Evolutionary conservation across 2,329 filamentous ascomycete species (phyloP), one percentile per base, ranked within the genome.

Genomic region (Aschersonia sp.): DNA sequence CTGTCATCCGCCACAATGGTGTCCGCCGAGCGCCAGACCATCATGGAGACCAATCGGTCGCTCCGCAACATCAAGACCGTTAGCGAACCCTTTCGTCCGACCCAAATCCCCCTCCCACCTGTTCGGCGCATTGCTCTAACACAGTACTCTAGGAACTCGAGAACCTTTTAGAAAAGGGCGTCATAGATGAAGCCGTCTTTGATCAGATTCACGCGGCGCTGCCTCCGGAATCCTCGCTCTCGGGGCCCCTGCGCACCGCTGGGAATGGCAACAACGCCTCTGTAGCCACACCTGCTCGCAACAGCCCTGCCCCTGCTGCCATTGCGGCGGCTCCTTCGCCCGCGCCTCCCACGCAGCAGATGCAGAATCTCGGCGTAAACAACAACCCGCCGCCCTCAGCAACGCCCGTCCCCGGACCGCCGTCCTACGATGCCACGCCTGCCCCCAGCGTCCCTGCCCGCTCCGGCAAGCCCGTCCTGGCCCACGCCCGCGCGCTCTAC

Each of bases 31-130:
- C 75, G 76, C 55, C 75, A 79, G 58, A 70, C 69, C 53, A 74
- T 78, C 59, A 78, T 79, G 54, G 76, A 78, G 75, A 79, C 83
- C 67, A 92, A 90, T 71, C 79, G 87, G 68, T 89, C 87, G 61
- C 79, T 94, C 61, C 83, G 87, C 54, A 83, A 79, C 59, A 89
- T 95, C 70, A 89, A 87, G 70, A 87, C 83, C 60, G 87, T 88
- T 49, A 42, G 22, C 22, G 4, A 22, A 22, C 22, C 22, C 22
- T 22, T 22, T 22, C 22, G 22, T 22, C 22, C 22, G 22, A 22
- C 22, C 22, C 22, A 22, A 22, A 22, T 22, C 22, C 22, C 22
- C 22, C 22, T 22, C 14, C 9, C 9, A 2, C 11, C 11, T n/a
- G 2, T 3, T 42, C 40, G 7, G 3, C 7, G n/a, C n/a, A 9